Conservation (phyloP, 352 stramenopile species). For the Phytophthora sojae region DNA sequence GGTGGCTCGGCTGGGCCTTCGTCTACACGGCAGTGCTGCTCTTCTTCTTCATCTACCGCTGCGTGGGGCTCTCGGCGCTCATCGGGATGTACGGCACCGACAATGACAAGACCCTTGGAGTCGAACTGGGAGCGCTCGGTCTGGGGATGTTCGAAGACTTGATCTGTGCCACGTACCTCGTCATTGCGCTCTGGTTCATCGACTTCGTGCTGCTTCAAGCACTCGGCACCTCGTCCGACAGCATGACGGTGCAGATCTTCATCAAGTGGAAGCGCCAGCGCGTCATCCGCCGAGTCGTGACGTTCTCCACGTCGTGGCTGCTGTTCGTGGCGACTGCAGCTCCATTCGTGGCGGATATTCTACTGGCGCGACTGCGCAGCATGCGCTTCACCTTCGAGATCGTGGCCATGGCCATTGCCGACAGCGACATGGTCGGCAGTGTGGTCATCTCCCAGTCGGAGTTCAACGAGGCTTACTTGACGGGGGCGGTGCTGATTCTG, state of each 20-base stretch:
- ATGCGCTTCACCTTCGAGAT: constrained; percentile 46
- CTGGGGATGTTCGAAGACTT: constrained; percentile 38
- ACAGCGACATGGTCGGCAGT: constrained; percentile 35
- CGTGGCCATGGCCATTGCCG: constrained; percentile 30
- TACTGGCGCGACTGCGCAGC: constrained; percentile 34
- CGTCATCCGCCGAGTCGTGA: constrained; percentile 23
- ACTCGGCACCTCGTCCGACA: constrained; percentile 20
- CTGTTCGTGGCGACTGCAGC: constrained; percentile 26
- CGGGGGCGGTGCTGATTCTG: constrained; percentile 4
- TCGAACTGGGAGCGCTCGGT: constrained; percentile 25
- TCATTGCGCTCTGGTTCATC: constrained; percentile 35
- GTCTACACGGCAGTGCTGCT: constrained; percentile 36
- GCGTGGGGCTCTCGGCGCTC: constrained; percentile 25
- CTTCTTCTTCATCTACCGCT: constrained; percentile 46
- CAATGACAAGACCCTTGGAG: constrained; percentile 15
- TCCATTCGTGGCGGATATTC: constrained; percentile 32
- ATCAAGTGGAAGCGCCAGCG: constrained; percentile 36
- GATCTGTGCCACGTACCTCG: constrained; percentile 41
- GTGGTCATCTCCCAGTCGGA: constrained; percentile 29
- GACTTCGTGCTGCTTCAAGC: constrained; percentile 21
- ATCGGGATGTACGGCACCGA: constrained; percentile 37
- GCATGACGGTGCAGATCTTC: constrained; percentile 33
- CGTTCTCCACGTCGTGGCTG: constrained; percentile 27
- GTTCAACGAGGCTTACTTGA: constrained; percentile 26
- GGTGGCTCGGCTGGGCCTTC: constrained; percentile 48